Evolutionary conservation across 2,329 filamentous ascomycete species (phyloP).

Genomic region (Alternaria sp.): DNA sequence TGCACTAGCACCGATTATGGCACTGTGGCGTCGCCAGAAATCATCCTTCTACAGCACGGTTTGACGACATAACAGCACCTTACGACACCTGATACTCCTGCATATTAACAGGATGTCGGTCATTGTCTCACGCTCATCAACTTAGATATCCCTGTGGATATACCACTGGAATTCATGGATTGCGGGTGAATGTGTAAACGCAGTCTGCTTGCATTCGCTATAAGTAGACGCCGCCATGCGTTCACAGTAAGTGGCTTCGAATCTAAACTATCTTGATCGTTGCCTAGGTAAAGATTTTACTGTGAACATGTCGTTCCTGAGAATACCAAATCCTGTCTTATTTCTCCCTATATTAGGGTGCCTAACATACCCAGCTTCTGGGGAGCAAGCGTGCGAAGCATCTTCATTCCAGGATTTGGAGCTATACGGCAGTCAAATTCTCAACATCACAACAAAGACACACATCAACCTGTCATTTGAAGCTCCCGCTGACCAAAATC

Average conservation of each 20-base stretch:
- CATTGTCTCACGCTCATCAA: not conserved
- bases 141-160: not conserved
- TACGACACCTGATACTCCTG: not conserved
- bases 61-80: not conserved
- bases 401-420: conserved; percentile 10
- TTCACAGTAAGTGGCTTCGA: not conserved
- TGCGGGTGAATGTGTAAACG: not conserved
- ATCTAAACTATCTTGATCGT: not conserved
- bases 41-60: not conserved
- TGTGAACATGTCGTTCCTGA: not conserved
- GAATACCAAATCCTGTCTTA: not conserved
- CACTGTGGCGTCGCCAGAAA: not conserved
- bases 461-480: conserved; percentile 11
- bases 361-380: not conserved
- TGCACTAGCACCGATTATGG: not conserved
- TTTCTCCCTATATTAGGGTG: not conserved
- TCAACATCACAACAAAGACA: conserved; percentile 8
- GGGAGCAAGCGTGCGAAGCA: conserved; percentile 1
- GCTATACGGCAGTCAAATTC: conserved; percentile 5
- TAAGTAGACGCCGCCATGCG: not conserved
- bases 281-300: not conserved
- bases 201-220: not conserved
- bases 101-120: not conserved
- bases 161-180: not conserved
- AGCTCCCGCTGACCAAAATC: conserved; percentile 14